Percentiles rank a stretch among this genome's conserved stretches.
These are phyloP conservation scores for Tetraselmis chui DNA, from an alignment of 139 green algal species.

Conservation along the genomic window DNA sequence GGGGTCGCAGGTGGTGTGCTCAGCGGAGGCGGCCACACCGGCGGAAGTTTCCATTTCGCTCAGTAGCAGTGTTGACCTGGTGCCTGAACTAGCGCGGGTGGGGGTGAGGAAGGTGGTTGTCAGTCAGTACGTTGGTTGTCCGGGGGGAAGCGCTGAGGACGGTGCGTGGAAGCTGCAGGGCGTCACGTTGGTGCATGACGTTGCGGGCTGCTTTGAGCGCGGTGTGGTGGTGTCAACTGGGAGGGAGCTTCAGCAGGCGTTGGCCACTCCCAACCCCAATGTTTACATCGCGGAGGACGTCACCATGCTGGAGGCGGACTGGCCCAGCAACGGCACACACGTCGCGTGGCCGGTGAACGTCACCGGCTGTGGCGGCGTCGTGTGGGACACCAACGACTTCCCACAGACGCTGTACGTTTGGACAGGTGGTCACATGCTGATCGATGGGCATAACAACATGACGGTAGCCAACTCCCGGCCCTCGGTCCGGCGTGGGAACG, in stretches of 20 bases:
- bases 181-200: background rate
- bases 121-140: background rate
- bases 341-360: background rate
- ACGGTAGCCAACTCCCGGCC: background rate
- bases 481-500: background rate
- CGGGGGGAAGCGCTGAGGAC: background rate
- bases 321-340: background rate
- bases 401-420: background rate
- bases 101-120: background rate
- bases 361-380: background rate
- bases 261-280: background rate
- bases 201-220: background rate
- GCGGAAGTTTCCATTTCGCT: background rate
- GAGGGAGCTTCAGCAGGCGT: background rate
- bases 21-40: background rate
- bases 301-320: background rate
- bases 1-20: background rate
- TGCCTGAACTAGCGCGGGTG: background rate
- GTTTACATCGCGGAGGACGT: background rate
- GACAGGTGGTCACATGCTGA: background rate
- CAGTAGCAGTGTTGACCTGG: no score
- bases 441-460: background rate
- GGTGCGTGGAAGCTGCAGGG: background rate
- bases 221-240: background rate
- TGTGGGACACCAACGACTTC: background rate